Conservation (phyloP, 768 basidiomycete genomes). For the Phaffia tasmanica region DNA sequence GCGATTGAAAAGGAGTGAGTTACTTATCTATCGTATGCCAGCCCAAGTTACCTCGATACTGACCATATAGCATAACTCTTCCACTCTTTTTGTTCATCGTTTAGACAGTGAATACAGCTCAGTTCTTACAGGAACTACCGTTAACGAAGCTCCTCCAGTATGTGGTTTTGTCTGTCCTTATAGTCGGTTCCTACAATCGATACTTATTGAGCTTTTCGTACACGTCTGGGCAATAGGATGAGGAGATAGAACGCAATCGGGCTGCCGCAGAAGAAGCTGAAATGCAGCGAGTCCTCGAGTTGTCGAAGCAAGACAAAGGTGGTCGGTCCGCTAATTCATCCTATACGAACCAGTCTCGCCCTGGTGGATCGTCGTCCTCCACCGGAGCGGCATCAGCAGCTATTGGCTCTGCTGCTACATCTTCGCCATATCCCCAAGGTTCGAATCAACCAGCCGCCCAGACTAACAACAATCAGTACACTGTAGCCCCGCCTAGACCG, state of each 20-base stretch:
- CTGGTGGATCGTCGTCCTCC: constrained; percentile 3
- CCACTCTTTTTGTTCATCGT: neutral
- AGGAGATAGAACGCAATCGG: constrained; percentile 17
- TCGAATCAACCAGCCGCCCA: neutral
- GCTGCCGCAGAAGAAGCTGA: constrained; percentile 68
- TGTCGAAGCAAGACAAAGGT: constrained; percentile 85
- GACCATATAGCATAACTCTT: neutral
- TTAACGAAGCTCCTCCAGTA: constrained; percentile 16
- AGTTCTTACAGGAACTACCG: constrained; percentile 10
- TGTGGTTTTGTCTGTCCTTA: neutral
- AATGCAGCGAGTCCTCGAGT: constrained; percentile 78
- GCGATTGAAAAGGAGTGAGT: constrained; percentile 67
- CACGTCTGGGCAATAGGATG: constrained; percentile 1
- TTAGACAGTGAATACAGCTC: constrained; percentile 15
- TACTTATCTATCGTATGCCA: neutral
- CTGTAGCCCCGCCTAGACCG: constrained; percentile 11
- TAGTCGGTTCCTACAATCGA: neutral
- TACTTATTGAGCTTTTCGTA: neutral
- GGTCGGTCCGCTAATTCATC: constrained; percentile 45
- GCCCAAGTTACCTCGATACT: no score
- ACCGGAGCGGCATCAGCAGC: neutral
- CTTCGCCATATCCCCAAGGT: neutral
- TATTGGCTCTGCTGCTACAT: neutral
- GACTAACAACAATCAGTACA: neutral
- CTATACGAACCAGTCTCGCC: neutral